These are phyloP conservation scores for Suillus ampliporus DNA, from an alignment of 768 basidiomycete species.

Conservation along the genomic window DNA sequence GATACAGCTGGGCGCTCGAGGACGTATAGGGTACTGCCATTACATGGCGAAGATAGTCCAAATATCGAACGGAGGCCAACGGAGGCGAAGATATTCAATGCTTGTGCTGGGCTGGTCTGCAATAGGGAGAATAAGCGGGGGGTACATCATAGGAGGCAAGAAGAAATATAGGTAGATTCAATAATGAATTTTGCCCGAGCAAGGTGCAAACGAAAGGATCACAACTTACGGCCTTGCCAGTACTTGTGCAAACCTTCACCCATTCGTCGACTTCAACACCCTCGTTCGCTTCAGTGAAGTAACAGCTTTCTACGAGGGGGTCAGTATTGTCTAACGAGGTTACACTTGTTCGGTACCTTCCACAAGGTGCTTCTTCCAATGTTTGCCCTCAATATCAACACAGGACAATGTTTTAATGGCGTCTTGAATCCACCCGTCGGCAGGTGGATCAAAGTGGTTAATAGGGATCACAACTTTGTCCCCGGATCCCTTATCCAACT, in stretches of 20 bases:
- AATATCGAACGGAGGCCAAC: conserved; percentile 54
- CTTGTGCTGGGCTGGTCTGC: conserved; percentile 50
- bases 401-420: not conserved
- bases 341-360: not conserved
- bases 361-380: not conserved
- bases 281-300: not conserved
- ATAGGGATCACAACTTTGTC: conserved; percentile 32
- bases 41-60: conserved; percentile 38
- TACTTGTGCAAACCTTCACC: not conserved
- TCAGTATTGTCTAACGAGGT: not conserved
- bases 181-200: not conserved
- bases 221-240: not conserved
- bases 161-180: not conserved
- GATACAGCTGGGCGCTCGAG: conserved; percentile 58
- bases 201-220: not conserved
- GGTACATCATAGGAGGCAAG: not conserved
- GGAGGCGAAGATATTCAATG: conserved; percentile 49
- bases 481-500: conserved; percentile 34
- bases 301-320: not conserved
- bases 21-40: conserved; percentile 46
- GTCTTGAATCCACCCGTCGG: not conserved
- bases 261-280: conserved; percentile 2
- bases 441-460: conserved; percentile 15
- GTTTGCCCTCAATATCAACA: not conserved
- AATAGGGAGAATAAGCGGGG: not conserved